Base-by-base conservation (phyloP, 495 filamentous ascomycete species). In the Lentithecium fluviatile region DNA sequence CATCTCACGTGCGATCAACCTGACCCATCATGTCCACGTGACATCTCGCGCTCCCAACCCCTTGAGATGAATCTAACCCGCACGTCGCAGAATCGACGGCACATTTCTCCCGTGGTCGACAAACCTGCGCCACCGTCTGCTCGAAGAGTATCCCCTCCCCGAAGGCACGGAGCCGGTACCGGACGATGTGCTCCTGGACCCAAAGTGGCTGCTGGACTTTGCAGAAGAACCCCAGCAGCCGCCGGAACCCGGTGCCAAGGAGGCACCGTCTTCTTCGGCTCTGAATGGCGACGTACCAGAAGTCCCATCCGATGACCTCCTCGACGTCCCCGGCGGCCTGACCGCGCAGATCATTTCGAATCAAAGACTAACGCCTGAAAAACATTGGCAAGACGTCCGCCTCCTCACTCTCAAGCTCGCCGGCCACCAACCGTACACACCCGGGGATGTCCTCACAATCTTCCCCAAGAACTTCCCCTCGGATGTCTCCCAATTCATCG, bases 351-450 rank as follows among this genome's bases (percentile, higher is more conserved):
- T 91, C 0, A 7, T 73, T 0, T 56, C 76, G 21, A 95, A 96
- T 69, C 71, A 73, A n/a, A 82, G 92, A 26, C 68, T 95, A 0
- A 97, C 94, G 0, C 83, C 91, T 1, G 43, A 64, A 6, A 75
- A 71, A 6, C 94, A 99, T 72, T 97, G 90, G 87, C 94, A 99
- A 72, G 95, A 97, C 77, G 94, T 97, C 29, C 86, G 94, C 2
- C 82, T 85, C 50, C 74, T 97, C n/a, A 72, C 70, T 1, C 76
- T 96, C 15, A 76, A 77, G 0, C 70, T 85, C 2, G 60, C 77
- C 0, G 69, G 77, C 10, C 62, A 71, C 0, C 58, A 81, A 13
- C 58, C 70, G 0, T 84, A 86, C 56, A 64, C 67, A 0, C 91
- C 95, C 0, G 91, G 93, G 2, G 87, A 94, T 56, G 83, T 88